Evolutionary conservation across 2,329 filamentous ascomycete species (phyloP).

Genomic region (Coniochaeta sp.): DNA sequence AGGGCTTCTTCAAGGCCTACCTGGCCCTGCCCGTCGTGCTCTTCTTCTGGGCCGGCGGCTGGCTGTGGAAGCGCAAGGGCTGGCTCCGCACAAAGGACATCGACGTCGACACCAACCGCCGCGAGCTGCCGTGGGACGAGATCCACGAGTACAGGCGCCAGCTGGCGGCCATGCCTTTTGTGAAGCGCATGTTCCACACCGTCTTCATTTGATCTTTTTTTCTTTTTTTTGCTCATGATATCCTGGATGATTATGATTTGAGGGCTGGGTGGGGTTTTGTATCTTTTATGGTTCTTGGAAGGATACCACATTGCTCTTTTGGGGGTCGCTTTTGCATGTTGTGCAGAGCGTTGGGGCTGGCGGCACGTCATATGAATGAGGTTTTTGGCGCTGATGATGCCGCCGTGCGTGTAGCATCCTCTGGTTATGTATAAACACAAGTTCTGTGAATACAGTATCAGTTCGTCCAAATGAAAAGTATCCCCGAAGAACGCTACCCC

Average conservation of each 20-base stretch:
- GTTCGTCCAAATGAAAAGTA: too few species aligned
- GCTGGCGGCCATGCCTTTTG: conserved; percentile 43
- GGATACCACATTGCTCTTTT: too few species aligned
- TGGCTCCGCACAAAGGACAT: conserved; percentile 54
- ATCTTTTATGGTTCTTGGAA: too few species aligned
- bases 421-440: too few species aligned
- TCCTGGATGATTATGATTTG: background rate
- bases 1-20: conserved; percentile 46
- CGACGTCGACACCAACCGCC: conserved; percentile 58
- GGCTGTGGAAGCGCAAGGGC: conserved; percentile 55
- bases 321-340: too few species aligned
- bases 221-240: too few species aligned
- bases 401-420: too few species aligned
- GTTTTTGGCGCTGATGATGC: too few species aligned
- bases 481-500: too few species aligned
- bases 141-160: conserved; percentile 47
- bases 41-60: conserved; percentile 47
- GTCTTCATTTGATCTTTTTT: conserved; percentile 17
- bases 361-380: too few species aligned
- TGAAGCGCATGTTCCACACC: conserved; percentile 32
- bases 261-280: background rate
- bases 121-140: conserved; percentile 57
- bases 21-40: conserved; percentile 46
- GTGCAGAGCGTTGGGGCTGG: too few species aligned
- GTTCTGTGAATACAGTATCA: too few species aligned